These are phyloP conservation scores for Babesia caballi DNA, from an alignment of 169 alveolate genomes.

Conservation along the genomic window DNA sequence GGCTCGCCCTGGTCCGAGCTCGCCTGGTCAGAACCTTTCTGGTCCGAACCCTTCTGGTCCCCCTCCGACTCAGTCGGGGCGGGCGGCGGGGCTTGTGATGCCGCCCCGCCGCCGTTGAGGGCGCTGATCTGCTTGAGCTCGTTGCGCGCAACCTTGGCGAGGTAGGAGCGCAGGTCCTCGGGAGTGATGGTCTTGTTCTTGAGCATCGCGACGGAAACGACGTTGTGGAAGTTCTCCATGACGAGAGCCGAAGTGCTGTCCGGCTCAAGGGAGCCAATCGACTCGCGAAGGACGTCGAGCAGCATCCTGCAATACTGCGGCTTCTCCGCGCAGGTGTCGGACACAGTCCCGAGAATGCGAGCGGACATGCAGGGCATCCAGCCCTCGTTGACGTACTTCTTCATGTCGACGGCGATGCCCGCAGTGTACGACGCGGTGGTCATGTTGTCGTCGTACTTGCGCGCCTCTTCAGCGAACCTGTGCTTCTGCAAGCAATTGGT, in stretches of 20 bases:
- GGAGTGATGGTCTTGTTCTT: slow-evolving; percentile 14
- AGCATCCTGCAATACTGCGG: slow-evolving; percentile 40
- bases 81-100: too few species aligned
- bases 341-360: slow-evolving; percentile 37
- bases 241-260: slow-evolving; percentile 55
- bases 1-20: background rate
- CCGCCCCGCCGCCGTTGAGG: background rate
- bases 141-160: slow-evolving; percentile 25
- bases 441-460: background rate
- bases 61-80: too few species aligned
- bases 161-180: slow-evolving; percentile 36
- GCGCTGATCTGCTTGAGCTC: slow-evolving; percentile 52
- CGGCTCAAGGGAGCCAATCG: slow-evolving; percentile 24
- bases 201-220: slow-evolving; percentile 44
- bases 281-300: slow-evolving; percentile 27
- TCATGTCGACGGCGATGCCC: slow-evolving; percentile 46
- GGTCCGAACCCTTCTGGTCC: background rate
- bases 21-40: background rate
- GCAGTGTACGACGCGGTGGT: background rate
- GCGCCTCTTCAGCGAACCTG: slow-evolving; percentile 26
- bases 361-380: slow-evolving; percentile 68
- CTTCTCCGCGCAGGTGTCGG: slow-evolving; percentile 18
- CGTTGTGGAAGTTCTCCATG: slow-evolving; percentile 60
- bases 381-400: slow-evolving; percentile 33
- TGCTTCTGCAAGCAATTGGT: slow-evolving; percentile 1